Conservation (phyloP, 371 early-diverging fungal species). For the Mucor indicus region DNA sequence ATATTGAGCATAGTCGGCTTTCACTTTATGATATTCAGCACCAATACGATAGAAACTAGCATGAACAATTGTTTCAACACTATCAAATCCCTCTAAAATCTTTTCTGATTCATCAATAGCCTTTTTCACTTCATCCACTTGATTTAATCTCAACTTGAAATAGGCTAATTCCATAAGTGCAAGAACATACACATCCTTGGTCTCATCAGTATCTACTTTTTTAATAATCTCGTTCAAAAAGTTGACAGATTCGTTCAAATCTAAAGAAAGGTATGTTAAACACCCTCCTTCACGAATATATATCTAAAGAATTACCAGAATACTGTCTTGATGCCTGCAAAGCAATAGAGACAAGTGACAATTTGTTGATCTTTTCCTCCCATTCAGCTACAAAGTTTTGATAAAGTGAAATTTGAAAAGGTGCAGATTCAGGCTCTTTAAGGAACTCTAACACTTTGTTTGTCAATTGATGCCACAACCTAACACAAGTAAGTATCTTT, state of each 20-base stretch:
- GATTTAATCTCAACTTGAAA: constrained; percentile 69
- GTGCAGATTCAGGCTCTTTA: constrained; percentile 70
- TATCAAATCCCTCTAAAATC: constrained; percentile 76
- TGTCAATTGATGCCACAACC: constrained; percentile 98
- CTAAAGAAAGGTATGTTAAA: constrained; percentile 31
- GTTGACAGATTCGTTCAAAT: constrained; percentile 57
- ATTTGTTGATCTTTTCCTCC: constrained; percentile 90
- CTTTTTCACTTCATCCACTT: constrained; percentile 78
- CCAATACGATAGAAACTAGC: constrained; percentile 93
- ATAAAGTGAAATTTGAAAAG: constrained; percentile 79
- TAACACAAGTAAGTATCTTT: constrained; percentile 34
- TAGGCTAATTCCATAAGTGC: constrained; percentile 87
- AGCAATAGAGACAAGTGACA: constrained; percentile 83
- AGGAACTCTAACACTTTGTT: constrained; percentile 73
- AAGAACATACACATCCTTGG: constrained; percentile 82
- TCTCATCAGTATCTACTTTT: constrained; percentile 67
- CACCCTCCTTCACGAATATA: too few species aligned
- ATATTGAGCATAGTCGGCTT: constrained; percentile 88
- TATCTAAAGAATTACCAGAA: constrained; percentile 47
- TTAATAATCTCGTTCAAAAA: constrained; percentile 65
- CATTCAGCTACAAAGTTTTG: constrained; percentile 90
- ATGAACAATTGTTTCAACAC: constrained; percentile 86
- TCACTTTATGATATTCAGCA: constrained; percentile 95
- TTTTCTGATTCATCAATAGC: constrained; percentile 85
- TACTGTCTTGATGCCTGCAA: constrained; percentile 75